Evolutionary conservation across 2,329 filamentous ascomycete genomes (phyloP).

Genomic region (Stagonosporopsis chrysanthemi): DNA sequence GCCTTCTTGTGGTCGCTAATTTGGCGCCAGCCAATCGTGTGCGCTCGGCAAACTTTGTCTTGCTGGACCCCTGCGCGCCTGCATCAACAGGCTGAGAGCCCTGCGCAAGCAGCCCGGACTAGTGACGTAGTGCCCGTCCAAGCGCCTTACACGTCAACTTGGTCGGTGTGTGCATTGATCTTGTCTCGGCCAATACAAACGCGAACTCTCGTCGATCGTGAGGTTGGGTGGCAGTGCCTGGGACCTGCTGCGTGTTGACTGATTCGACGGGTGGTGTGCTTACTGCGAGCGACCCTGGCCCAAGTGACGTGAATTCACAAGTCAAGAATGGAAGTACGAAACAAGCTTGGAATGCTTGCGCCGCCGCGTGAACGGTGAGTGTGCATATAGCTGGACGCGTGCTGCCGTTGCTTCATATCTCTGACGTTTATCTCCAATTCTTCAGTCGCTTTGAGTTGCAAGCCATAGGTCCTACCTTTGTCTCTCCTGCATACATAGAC

Average conservation of each 20-base stretch:
- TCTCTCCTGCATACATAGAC: neutral
- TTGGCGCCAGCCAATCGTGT: conserved; percentile 7
- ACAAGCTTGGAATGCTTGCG: conserved; percentile 18
- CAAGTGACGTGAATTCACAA: conserved; percentile 35
- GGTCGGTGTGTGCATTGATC: conserved; percentile 26
- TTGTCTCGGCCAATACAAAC: conserved; percentile 18
- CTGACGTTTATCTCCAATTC: conserved; percentile 11
- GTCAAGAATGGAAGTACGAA: conserved; percentile 18
- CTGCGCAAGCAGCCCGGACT: conserved; percentile 25
- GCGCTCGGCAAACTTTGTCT: conserved; percentile 9
- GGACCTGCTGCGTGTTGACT: conserved; percentile 16
- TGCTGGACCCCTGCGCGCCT: conserved; percentile 14
- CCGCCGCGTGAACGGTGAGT: conserved; percentile 9
- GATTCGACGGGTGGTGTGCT: conserved; percentile 19
- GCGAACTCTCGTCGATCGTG: conserved; percentile 22
- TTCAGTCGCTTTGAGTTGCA: conserved; percentile 6
- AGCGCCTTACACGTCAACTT: conserved; percentile 32
- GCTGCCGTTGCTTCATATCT: neutral
- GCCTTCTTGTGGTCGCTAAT: conserved; percentile 1
- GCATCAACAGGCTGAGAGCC: conserved; percentile 24
- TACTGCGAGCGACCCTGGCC: conserved; percentile 23
- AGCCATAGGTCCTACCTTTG: conserved; percentile 1
- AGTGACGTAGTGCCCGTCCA: conserved; percentile 21
- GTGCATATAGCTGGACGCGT: conserved; percentile 14
- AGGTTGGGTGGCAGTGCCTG: conserved; percentile 31